Evolutionary conservation across 2,329 filamentous ascomycete species (phyloP), one percentile per base, ranked within the genome.

Genomic region (Fusarium avenaceum): DNA sequence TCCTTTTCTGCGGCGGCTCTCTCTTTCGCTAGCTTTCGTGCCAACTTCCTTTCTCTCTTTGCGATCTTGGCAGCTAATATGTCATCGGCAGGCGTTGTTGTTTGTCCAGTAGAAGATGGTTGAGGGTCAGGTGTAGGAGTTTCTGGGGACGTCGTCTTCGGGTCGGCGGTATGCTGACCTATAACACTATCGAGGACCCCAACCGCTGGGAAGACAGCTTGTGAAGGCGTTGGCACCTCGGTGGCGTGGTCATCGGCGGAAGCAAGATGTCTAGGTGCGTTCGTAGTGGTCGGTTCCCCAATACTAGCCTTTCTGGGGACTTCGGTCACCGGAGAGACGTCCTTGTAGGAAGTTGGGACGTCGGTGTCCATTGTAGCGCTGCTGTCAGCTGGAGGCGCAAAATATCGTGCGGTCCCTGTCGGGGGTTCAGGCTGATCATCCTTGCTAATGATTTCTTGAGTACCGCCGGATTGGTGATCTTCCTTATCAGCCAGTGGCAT

Each of bases 11-110:
- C 45, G 15, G 55, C 46, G 19, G 65, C 68, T 13, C 56, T 49
- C 56, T 67, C 55, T 13, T 63, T 62, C 20, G 72, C 75, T 39
- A 76, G 65, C 46, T 77, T 79, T 67, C 78, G 76, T 11, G 74
- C 74, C 64, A 78, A 78, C 56, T 78, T 80, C 67, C 77, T 80
- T 43, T 80, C 74, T 56, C 79, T 77, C 59, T 76, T 78, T 19
- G 70, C 70, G 58, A 72, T 74, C 58, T 76, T 75, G 6, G 63
- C 43, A 17, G 64, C 19, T 22, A 30, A 49, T 14, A 26, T 26
- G n/a, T 19, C 38, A 3, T 32, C 38, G 20, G 24, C 5, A 11
- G n/a, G 30, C 39, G 47, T 42, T 53, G 17, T 35, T 53, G 39
- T 40, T 9, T 40, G 30, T 14, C 30, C 28, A 14, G 22, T 38